Base-by-base conservation (phyloP, 2,329 filamentous ascomycete species). In the Alternaria conjuncta region DNA sequence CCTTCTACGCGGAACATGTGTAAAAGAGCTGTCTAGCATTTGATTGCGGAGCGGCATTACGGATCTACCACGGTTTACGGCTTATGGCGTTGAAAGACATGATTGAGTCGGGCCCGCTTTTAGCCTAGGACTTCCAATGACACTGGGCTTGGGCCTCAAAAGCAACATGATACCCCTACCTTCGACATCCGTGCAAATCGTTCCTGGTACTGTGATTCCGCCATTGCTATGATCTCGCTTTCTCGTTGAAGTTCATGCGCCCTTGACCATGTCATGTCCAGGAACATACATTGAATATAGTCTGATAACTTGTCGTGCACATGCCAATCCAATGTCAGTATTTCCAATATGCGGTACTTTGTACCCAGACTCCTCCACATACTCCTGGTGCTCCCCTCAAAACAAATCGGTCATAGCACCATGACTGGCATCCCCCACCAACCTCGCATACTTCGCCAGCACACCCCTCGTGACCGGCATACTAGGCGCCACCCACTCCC, bases 341-440 rank as follows among this genome's bases (percentile, higher is more conserved):
- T 36, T 2, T 10, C 7, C 32, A 36, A 36, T n/a, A n/a, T 36
- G 13, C 30, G 15, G 7, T 8, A 8, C 30, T 30, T 5, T 28
- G 4, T 28, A 11, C 10, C 10, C 26, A 28, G 10, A 28, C 26
- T 28, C 26, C 26, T 28, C 26, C 26, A 11, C 10, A 28, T 28
- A 28, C 28, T 30, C 28, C 28, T 13, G 28, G 12, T 30, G 28
- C 28, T 30, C 12, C 25, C 12, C 25, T 66, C 57, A 88, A 64
- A 89, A 92, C 60, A 90, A 78, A 83, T 97, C 94, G 43, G 94
- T 97, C 81, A 97, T 91, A 9, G 94, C 94, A 6, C 95, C 95
- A 74, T 95, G 92, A 78, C 91, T 95, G 11, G 95, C 95, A 86
- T 97, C 94, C 2, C 94, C 92, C 0, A 98, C 95, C 74, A 97